Evolutionary conservation across 306 rosid species (phyloP), one percentile per base, ranked within the genome.

Genomic region (Castanea sativa): DNA sequence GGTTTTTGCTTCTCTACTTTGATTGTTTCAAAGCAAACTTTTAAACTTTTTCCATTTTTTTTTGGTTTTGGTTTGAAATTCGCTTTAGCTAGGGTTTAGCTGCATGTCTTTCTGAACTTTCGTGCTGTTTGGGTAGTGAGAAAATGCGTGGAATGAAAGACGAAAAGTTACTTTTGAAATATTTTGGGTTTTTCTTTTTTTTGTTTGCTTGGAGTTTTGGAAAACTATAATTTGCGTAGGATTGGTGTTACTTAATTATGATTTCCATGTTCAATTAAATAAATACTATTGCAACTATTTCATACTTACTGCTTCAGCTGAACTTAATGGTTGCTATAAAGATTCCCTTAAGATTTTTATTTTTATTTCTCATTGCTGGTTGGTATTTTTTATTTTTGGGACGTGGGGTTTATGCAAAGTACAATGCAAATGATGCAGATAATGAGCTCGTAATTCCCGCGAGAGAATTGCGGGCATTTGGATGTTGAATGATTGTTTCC

Each of bases 401-500:
- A 18, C 59, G 25, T 18, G 71, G 43, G 59, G 6, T 73, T 83
- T 60, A 82, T 56, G 68, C 25, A 59, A 61, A 73, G 2, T 73
- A 6, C 49, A 77, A 51, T 71, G 71, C 38, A 55, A 72, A 77
- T 79, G 82, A 55, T 79, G 87, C 87, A 84, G 89, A 80, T 60
- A 65, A 35, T 63, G 71, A 68, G 30, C 11, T 41, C 65, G 30
- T 78, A 25, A 20, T 45, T 55, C 73, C 70, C 23, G 60, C 57
- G 59, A 74, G 82, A 69, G 83, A 35, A 64, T 75, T 78, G 79
- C 27, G 49, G 76, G 58, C 38, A 52, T 55, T 79, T 74, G 73
- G 85, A 79, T 88, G 90, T 89, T 93, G 94, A 87, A 89, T 89
- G 96, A 88, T 90, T 80, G 94, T 78, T 86, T 86, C 96, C 77